phyloP scores from a whole-genome alignment of 2,329 filamentous ascomycete genomes.

The Waltergamsia citrina region DNA sequence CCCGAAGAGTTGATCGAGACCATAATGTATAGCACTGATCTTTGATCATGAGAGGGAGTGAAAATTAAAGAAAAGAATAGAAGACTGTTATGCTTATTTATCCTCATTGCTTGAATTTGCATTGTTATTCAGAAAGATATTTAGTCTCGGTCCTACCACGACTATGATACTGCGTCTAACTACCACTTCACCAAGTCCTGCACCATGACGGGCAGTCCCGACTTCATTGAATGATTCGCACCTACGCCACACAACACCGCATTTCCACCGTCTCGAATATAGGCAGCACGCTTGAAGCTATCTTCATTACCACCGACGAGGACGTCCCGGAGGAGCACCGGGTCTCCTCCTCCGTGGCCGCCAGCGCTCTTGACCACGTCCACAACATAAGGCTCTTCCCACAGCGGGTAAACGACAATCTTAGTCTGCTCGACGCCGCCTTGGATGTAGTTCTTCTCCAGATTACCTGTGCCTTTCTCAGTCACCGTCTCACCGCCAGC shows the following conservation, averaged over 20 bases:
- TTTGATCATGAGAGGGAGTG: no score
- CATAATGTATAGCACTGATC: no score
- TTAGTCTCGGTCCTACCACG: no score
- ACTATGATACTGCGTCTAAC: no score
- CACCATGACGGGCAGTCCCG: slow-evolving; percentile 11
- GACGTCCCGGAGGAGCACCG: slow-evolving; percentile 31
- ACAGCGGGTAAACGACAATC: slow-evolving; percentile 30
- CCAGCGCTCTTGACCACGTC: slow-evolving; percentile 27
- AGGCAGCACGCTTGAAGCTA: slow-evolving; percentile 28
- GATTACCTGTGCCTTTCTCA: no score
- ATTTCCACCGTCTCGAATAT: slow-evolving; percentile 31
- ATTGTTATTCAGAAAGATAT: no score
- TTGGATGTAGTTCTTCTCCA: slow-evolving; percentile 18
- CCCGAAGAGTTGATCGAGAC: no score
- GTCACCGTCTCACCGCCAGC: slow-evolving; percentile 29
- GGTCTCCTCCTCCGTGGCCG: slow-evolving; percentile 36
- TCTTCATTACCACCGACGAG: slow-evolving; percentile 27
- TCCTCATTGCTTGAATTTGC: no score
- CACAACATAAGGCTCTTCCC: slow-evolving; percentile 30
- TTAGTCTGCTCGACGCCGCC: slow-evolving; percentile 23
- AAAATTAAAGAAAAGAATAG: no score
- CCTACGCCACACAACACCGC: slow-evolving; percentile 33
- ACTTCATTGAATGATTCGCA: slow-evolving; percentile 27
- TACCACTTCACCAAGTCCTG: no score
- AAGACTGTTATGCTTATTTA: no score